These are phyloP conservation scores for Phytophthora megakarya DNA, from an alignment of 352 stramenopile genomes.

Conservation along the genomic window DNA sequence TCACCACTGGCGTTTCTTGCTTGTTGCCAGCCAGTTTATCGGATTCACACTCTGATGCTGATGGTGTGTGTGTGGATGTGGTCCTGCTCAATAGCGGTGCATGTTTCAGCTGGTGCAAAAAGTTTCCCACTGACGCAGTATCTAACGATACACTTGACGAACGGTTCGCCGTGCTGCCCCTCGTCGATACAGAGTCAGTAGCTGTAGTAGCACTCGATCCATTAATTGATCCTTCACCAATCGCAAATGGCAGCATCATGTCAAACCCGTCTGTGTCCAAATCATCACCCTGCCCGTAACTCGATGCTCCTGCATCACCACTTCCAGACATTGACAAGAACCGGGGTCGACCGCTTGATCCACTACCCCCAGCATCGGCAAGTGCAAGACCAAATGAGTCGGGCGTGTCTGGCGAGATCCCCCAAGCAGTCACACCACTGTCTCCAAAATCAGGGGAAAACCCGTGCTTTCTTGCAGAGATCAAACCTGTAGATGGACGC, in stretches of 20 bases:
- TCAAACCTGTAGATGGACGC: slow-evolving; percentile 16
- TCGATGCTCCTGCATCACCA: slow-evolving; percentile 7
- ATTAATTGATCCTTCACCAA: slow-evolving; percentile 42
- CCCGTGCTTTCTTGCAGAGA: slow-evolving; percentile 38
- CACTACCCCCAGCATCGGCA: slow-evolving; percentile 30
- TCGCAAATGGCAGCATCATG: slow-evolving; percentile 71
- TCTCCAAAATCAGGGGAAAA: slow-evolving; percentile 78
- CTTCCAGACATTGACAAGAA: slow-evolving; percentile 49
- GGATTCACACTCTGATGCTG: background rate
- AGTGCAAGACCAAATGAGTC: slow-evolving; percentile 69
- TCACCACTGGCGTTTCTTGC: slow-evolving; percentile 4
- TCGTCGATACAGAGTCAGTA: slow-evolving; percentile 42
- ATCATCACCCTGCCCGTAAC: slow-evolving; percentile 21
- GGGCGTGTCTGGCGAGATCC: slow-evolving; percentile 66
- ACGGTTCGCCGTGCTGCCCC: slow-evolving; percentile 22
- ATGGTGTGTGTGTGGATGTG: background rate
- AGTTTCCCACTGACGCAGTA: slow-evolving; percentile 71
- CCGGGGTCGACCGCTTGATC: slow-evolving; percentile 34
- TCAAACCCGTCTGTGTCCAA: slow-evolving; percentile 32
- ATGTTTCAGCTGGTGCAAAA: slow-evolving; percentile 82
- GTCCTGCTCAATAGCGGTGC: slow-evolving; percentile 53
- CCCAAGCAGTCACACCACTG: slow-evolving; percentile 59
- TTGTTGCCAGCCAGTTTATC: slow-evolving; percentile 7
- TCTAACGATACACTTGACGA: slow-evolving; percentile 43
- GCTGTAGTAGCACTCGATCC: slow-evolving; percentile 51